Percentiles rank a stretch among this genome's conserved stretches.
Conservation (phyloP, 176 grass and related monocot genomes). For the Zoysia japonica region DNA sequence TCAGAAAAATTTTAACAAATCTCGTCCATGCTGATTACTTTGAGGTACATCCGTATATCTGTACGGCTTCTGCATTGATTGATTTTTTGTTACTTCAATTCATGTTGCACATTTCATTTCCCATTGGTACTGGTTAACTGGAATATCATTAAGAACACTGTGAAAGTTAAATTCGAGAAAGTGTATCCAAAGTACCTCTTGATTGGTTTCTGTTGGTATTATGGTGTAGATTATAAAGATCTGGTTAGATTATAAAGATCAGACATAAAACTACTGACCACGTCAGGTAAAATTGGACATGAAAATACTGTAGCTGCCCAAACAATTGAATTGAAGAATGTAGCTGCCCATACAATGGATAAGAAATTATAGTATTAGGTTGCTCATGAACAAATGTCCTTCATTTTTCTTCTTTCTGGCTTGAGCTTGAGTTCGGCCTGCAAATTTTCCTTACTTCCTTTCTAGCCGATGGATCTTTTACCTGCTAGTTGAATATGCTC, state of each 20-base stretch:
- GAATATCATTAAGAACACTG: slow-evolving; percentile 15
- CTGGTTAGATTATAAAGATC: slow-evolving; percentile 7
- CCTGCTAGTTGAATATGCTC: neutral
- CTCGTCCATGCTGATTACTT: slow-evolving; percentile 93
- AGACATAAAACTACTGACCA: slow-evolving; percentile 11
- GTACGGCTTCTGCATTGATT: neutral
- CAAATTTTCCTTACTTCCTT: slow-evolving; percentile 1
- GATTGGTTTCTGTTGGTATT: slow-evolving; percentile 23
- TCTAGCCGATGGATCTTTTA: neutral
- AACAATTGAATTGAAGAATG: neutral
- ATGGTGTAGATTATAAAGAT: slow-evolving; percentile 2
- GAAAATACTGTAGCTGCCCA: neutral
- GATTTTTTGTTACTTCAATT: slow-evolving; percentile 22
- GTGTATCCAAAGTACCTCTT: slow-evolving; percentile 23
- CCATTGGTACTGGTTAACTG: neutral
- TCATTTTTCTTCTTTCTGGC: slow-evolving; percentile 25
- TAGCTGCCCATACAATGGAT: slow-evolving; percentile 13
- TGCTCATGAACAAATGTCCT: neutral
- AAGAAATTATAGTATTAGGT: slow-evolving; percentile 1
- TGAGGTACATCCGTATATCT: slow-evolving; percentile 53
- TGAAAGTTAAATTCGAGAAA: neutral
- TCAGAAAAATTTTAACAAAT: slow-evolving; percentile 98
- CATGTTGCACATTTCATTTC: neutral
- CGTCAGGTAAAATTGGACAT: neutral
- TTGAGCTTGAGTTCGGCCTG: slow-evolving; percentile 5